Percentiles rank a stretch among this genome's conserved stretches.
phyloP scores from a whole-genome alignment of 2,329 filamentous ascomycete species.

The Stagonosporopsis vannaccii region DNA sequence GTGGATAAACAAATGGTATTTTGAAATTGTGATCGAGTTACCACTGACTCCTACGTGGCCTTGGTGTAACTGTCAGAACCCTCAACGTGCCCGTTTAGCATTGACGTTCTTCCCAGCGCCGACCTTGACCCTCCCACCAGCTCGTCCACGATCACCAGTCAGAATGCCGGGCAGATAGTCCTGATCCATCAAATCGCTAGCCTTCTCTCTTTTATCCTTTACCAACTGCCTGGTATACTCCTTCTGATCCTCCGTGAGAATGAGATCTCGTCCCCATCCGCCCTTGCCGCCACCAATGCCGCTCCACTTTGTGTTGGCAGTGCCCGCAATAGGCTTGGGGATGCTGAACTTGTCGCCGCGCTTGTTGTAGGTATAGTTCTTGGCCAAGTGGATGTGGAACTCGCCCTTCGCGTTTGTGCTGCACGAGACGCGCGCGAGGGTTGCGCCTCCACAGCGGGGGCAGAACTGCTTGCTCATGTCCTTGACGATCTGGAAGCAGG shows the following conservation, averaged over 20 bases:
- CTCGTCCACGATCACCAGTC: constrained; percentile 75
- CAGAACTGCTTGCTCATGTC: constrained; percentile 93
- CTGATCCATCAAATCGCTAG: constrained; percentile 90
- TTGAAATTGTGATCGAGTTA: neutral
- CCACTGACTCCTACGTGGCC: neutral
- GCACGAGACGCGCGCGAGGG: constrained; percentile 84
- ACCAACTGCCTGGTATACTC: constrained; percentile 75
- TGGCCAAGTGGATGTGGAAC: constrained; percentile 87
- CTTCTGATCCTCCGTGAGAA: constrained; percentile 94
- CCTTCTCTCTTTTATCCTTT: constrained; percentile 70
- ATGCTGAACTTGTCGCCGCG: constrained; percentile 91
- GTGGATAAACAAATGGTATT: neutral
- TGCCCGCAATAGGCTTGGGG: constrained; percentile 86
- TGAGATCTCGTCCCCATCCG: constrained; percentile 84
- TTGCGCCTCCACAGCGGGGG: constrained; percentile 85
- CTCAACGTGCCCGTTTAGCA: constrained; percentile 66
- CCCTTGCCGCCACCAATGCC: constrained; percentile 77
- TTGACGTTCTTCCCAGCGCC: constrained; percentile 90
- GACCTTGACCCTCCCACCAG: constrained; percentile 74
- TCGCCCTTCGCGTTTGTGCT: constrained; percentile 80
- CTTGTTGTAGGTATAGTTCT: constrained; percentile 96
- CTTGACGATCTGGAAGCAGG: constrained; percentile 77
- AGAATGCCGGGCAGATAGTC: constrained; percentile 88
- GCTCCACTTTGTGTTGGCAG: constrained; percentile 75
- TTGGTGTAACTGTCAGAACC: neutral